These are phyloP conservation scores for Wickerhamomyces hampshirensis DNA, from an alignment of 805 yeast genomes.

Conservation along the genomic window DNA sequence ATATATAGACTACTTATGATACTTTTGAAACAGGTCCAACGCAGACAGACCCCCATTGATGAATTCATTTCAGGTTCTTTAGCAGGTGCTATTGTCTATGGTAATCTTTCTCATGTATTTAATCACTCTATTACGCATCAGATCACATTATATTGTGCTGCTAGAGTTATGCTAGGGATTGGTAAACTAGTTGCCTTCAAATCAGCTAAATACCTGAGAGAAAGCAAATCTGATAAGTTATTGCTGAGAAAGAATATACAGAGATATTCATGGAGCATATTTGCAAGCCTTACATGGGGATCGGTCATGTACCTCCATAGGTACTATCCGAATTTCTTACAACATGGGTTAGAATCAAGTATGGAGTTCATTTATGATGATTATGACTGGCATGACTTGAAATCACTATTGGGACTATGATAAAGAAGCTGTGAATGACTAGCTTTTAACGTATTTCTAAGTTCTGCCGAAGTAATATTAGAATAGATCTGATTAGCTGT, in stretches of 20 bases:
- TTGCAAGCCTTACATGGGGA: slow-evolving; percentile 69
- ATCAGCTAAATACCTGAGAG: slow-evolving; percentile 10
- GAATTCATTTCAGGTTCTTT: slow-evolving; percentile 32
- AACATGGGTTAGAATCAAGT: slow-evolving; percentile 58
- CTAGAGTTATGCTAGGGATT: slow-evolving; percentile 59
- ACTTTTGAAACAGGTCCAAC: slow-evolving; percentile 24
- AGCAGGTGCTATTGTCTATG: slow-evolving; percentile 38
- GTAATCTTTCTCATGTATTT: slow-evolving; percentile 30
- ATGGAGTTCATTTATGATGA: slow-evolving; percentile 72
- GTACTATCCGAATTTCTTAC: slow-evolving; percentile 56
- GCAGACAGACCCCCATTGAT: slow-evolving; percentile 12
- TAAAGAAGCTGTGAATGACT: not conserved
- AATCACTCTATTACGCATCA: slow-evolving; percentile 57
- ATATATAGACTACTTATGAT: slow-evolving; percentile 39
- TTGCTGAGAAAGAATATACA: slow-evolving; percentile 22
- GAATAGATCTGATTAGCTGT: too few species aligned
- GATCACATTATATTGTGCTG: slow-evolving; percentile 67
- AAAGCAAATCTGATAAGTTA: slow-evolving; percentile 5
- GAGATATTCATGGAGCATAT: slow-evolving; percentile 46
- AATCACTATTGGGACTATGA: slow-evolving; percentile 35
- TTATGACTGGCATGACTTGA: slow-evolving; percentile 44
- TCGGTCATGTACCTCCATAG: slow-evolving; percentile 67
- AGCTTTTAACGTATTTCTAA: too few species aligned
- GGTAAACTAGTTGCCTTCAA: slow-evolving; percentile 31
- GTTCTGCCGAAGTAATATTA: too few species aligned